Conservation (phyloP, 371 early-diverging fungal genomes). For the Syncephalastrum monosporum region DNA sequence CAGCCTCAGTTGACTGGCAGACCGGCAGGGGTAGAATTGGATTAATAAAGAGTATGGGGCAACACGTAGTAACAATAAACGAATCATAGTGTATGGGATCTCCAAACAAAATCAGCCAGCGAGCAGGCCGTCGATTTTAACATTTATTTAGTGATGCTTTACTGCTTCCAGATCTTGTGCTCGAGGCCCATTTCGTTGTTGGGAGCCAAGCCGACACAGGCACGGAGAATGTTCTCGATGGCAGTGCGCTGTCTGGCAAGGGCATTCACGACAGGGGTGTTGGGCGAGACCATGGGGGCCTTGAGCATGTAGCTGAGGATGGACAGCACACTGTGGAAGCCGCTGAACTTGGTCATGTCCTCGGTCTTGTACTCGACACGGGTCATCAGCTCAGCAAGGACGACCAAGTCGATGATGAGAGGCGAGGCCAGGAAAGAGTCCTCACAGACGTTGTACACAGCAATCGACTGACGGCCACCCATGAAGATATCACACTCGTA, state of each 20-base stretch:
- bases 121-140: background rate
- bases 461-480: constrained; percentile 96
- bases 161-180: constrained; percentile 74
- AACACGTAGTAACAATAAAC: too few species aligned
- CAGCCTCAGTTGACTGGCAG: too few species aligned
- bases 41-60: too few species aligned
- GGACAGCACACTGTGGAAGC: constrained; percentile 93
- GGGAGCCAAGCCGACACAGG: constrained; percentile 90
- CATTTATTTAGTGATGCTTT: constrained; percentile 5
- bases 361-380: constrained; percentile 84
- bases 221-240: constrained; percentile 96
- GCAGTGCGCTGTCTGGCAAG: constrained; percentile 91
- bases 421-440: constrained; percentile 97
- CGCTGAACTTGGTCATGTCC: constrained; percentile 65
- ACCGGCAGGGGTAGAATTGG: too few species aligned
- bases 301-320: constrained; percentile 86
- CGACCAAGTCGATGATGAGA: constrained; percentile 91
- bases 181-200: constrained; percentile 90
- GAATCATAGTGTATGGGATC: too few species aligned
- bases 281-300: constrained; percentile 89
- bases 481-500: constrained; percentile 97
- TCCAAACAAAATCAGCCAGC: too few species aligned
- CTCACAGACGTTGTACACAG: constrained; percentile 97
- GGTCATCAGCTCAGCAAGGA: constrained; percentile 94
- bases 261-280: constrained; percentile 94